Evolutionary conservation across 1,284 basidiomycete species (phyloP).

Genomic region (Puccinia triticina): DNA sequence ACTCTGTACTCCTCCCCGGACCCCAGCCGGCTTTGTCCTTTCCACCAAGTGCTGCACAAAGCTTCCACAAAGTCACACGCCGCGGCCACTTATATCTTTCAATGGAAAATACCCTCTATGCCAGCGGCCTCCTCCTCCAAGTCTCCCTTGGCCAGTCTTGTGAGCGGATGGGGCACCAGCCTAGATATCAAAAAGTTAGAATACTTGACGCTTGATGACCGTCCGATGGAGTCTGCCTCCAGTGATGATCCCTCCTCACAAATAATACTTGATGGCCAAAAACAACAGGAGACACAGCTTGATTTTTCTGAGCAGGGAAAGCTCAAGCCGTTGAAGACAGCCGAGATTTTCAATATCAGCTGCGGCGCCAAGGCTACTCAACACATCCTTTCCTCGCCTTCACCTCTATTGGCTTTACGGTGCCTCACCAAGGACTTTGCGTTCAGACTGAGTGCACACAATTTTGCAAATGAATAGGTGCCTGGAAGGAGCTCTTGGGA

Average conservation of each 20-base stretch:
- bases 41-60: constrained; percentile 51
- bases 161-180: constrained; percentile 87
- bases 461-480: constrained; percentile 70
- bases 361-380: constrained; percentile 74
- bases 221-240: constrained; percentile 58
- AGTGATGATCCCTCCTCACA: neutral
- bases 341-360: constrained; percentile 61
- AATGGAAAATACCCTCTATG: constrained; percentile 58
- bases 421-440: constrained; percentile 85
- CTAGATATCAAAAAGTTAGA: constrained; percentile 96
- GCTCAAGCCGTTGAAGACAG: constrained; percentile 53
- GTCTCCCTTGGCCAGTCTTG: constrained; percentile 60
- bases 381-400: constrained; percentile 68
- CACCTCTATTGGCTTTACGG: constrained; percentile 69
- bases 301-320: constrained; percentile 36
- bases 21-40: constrained; percentile 64
- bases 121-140: neutral
- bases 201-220: constrained; percentile 89
- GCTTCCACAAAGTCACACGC: constrained; percentile 50
- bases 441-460: constrained; percentile 73
- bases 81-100: constrained; percentile 55
- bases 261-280: neutral
- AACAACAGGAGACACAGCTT: neutral
- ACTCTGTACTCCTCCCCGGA: constrained; percentile 71
- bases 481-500: constrained; percentile 62